Evolutionary conservation across 805 yeast genomes (phyloP).

Genomic region (Saccharomyces cerevisiae): DNA sequence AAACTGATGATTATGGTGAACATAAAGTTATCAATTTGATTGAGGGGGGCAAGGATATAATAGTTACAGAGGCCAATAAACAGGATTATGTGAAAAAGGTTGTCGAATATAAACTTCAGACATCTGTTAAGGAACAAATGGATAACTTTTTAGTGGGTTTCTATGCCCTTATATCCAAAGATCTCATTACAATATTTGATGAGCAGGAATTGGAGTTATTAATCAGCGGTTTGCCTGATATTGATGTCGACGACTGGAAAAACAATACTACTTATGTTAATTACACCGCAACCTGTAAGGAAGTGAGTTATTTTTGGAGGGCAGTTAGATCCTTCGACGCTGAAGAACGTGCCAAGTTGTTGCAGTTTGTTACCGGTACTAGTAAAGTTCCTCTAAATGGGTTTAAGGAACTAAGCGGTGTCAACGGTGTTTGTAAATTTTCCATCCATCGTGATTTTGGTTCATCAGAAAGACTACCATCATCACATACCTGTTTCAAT

Average conservation of each 20-base stretch:
- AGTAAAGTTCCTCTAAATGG: constrained; percentile 94
- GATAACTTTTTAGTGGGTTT: constrained; percentile 79
- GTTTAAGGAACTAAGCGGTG: constrained; percentile 81
- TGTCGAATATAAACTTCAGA: constrained; percentile 77
- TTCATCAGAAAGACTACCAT: constrained; percentile 75
- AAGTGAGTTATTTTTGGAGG: constrained; percentile 96
- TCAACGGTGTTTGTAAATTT: constrained; percentile 77
- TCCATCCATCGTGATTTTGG: constrained; percentile 88
- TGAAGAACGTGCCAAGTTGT: constrained; percentile 86
- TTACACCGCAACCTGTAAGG: constrained; percentile 74
- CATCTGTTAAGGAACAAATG: constrained; percentile 81
- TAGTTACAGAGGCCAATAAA: constrained; percentile 87
- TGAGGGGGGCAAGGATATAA: constrained; percentile 71
- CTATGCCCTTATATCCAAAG: constrained; percentile 81
- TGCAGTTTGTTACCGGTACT: constrained; percentile 96
- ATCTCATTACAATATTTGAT: constrained; percentile 77
- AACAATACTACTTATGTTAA: constrained; percentile 73
- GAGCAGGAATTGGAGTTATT: constrained; percentile 91
- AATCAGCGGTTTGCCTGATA: constrained; percentile 91
- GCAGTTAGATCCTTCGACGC: constrained; percentile 89
- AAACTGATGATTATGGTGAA: constrained; percentile 88
- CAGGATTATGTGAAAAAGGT: constrained; percentile 78
- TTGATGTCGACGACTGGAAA: constrained; percentile 94
- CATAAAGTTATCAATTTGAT: constrained; percentile 74
- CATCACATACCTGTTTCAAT: constrained; percentile 95